phyloP scores from a whole-genome alignment of 257 asterid genomes.

The Perilla frutescens region DNA sequence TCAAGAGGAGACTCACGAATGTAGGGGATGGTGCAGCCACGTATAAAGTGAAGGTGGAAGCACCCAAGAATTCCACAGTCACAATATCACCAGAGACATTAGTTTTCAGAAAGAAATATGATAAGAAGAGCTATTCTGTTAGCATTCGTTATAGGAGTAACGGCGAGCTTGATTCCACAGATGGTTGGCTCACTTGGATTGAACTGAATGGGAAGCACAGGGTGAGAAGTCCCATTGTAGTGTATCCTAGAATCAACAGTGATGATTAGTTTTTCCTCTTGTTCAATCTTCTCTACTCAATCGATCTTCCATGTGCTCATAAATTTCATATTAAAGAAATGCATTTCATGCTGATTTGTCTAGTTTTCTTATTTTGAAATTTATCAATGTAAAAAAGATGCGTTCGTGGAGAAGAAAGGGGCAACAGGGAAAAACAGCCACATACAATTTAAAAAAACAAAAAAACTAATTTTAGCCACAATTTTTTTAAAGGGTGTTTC shows the following conservation, averaged over 20 bases:
- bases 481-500: no score
- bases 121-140: constrained; percentile 41
- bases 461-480: no score
- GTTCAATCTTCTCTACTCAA: neutral
- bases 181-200: constrained; percentile 57
- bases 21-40: constrained; percentile 41
- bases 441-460: no score
- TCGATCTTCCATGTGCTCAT: no score
- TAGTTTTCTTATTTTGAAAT: no score
- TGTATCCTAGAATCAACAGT: constrained; percentile 27
- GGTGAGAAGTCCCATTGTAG: constrained; percentile 58
- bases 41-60: constrained; percentile 28
- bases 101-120: constrained; percentile 36
- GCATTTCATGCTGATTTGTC: no score
- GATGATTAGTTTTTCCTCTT: constrained; percentile 13
- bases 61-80: constrained; percentile 26
- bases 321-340: no score
- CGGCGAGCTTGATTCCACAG: neutral
- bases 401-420: no score
- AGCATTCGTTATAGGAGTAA: constrained; percentile 33
- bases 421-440: no score
- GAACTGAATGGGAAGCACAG: constrained; percentile 44
- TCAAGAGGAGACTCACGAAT: constrained; percentile 40
- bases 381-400: no score
- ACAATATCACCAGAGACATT: constrained; percentile 36